These are phyloP conservation scores for Auricularia sp. DNA, from an alignment of 768 basidiomycete genomes.

Conservation along the genomic window DNA sequence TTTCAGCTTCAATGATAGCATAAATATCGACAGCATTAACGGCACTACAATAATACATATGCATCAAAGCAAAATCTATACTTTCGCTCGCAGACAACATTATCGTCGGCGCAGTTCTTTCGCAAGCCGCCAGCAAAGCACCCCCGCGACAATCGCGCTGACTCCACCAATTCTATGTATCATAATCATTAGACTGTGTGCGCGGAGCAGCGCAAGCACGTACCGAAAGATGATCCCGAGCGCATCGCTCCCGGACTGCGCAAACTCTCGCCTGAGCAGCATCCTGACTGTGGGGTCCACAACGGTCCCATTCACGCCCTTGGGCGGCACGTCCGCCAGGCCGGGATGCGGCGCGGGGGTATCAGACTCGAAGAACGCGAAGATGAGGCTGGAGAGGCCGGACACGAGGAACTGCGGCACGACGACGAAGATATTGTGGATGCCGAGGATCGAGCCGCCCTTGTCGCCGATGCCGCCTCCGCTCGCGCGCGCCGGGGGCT, in stretches of 20 bases:
- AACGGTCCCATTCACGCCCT: slow-evolving; percentile 3
- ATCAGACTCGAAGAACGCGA: slow-evolving; percentile 71
- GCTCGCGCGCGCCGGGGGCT: not conserved
- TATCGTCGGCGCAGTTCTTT: slow-evolving; percentile 26
- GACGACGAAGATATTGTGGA: slow-evolving; percentile 91
- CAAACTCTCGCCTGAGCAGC: slow-evolving; percentile 12
- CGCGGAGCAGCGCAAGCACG: slow-evolving; percentile 20
- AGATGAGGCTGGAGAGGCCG: slow-evolving; percentile 73
- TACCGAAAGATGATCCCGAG: slow-evolving; percentile 74
- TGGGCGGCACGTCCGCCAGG: slow-evolving; percentile 8
- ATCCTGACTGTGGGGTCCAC: not conserved
- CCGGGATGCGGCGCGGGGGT: slow-evolving; percentile 18
- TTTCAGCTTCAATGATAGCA: no score
- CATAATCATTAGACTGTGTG: no score
- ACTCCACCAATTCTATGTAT: slow-evolving; percentile 51
- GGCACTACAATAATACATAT: no score
- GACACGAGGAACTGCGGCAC: slow-evolving; percentile 91
- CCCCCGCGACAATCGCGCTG: slow-evolving; percentile 42
- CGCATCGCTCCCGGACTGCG: slow-evolving; percentile 38
- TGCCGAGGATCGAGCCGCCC: slow-evolving; percentile 40
- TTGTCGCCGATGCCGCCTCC: not conserved
- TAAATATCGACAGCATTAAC: no score
- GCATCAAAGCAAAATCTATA: no score
- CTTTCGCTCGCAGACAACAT: no score
- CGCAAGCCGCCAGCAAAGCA: slow-evolving; percentile 46